Evolutionary conservation across 129 eudicot genomes (phyloP), one percentile per base, ranked within the genome.

Genomic region (Flaveria trinervia): DNA sequence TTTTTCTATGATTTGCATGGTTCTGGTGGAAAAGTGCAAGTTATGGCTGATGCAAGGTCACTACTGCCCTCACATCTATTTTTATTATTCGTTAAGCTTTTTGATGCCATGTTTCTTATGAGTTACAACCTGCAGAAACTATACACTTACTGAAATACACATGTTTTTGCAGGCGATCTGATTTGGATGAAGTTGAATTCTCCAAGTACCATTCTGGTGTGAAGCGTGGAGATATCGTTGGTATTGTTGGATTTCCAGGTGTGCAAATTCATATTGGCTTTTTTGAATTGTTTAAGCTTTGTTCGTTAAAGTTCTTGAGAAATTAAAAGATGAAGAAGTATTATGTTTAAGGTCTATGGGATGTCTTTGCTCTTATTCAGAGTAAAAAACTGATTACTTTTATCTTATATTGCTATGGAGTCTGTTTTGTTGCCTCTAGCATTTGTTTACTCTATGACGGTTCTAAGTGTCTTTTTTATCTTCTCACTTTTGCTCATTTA

Each of bases 171-270:
- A 94, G 98, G 86, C 75, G 62, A 66, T 91, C 98, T 13, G 92
- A 87, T 44, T 43, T 94, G 83, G 88, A 83, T 54, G 96, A 85
- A 83, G 97, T 86, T 68, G 98, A 89, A 67, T 94, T 94, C 76
- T 72, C 86, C 33, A 84, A 76, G 82, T 86, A 84, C 60, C 98
- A 94, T 81, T 74, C 84, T 60, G 65, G 89, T 56, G 97, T 94
- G 72, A 94, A 91, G 71, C 98, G 98, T 75, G 98, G 98, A 26
- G 98, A 94, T 83, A 87, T 94, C 54, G 98, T 91, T 77, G 98
- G 97, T 10, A 82, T 91, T 15, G 44, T 82, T 30, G 97, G 98
- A 45, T 85, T 83, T 80, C 98, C 98, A 87, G 98, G 98, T 94
- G 56, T 69, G 90, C 30, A 71, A 44, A 67, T 41, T 72, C 1